Evolutionary conservation across 2,329 filamentous ascomycete genomes (phyloP), one percentile per base, ranked within the genome.

Genomic region (Pezizomycotina sp.): DNA sequence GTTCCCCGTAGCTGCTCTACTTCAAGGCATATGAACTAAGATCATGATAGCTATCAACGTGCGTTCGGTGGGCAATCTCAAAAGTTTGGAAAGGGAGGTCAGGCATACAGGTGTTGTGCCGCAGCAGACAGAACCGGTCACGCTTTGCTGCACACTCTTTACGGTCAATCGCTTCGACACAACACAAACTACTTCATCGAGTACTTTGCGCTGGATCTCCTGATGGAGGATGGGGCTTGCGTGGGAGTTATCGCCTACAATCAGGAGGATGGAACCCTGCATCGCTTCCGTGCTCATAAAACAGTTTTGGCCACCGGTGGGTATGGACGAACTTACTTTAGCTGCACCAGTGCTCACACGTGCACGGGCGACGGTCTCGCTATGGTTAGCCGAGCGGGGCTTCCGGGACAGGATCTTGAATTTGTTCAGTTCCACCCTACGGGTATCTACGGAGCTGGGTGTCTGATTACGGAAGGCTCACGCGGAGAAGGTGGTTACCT

Each of bases 181-280:
- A 92, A 93, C 69, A 93, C 86, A 56, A 93, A 93, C 68, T 98
- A 93, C 71, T 95, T 98, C 64, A 93, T 98, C 60, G 89, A 95
- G 63, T 95, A 84, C 69, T 98, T 95, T 60, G 89, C 84, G 53
- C 71, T 92, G 50, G 89, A 95, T 58, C 65, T 95, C 61, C 78
- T 98, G 54, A 95, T 95, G 89, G 78, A 93, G 64, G 80, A 91
- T 54, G 86, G 86, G 44, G 79, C 86, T 61, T 95, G 86, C 68
- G 84, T 84, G 51, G 89, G 89, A 71, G 80, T 95, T 50, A 69
- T 95, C 50, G 86, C 86, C 42, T 93, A 93, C 65, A 95, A 93
- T 71, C 84, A 93, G 64, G 86, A 98, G 64, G 89, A 98, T 56
- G 89, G 89, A 48, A 95, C 86, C 20, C 74, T 95, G 45, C 89